Conservation (phyloP, 805 yeast species). For the Zygosaccharomyces rouxii region DNA sequence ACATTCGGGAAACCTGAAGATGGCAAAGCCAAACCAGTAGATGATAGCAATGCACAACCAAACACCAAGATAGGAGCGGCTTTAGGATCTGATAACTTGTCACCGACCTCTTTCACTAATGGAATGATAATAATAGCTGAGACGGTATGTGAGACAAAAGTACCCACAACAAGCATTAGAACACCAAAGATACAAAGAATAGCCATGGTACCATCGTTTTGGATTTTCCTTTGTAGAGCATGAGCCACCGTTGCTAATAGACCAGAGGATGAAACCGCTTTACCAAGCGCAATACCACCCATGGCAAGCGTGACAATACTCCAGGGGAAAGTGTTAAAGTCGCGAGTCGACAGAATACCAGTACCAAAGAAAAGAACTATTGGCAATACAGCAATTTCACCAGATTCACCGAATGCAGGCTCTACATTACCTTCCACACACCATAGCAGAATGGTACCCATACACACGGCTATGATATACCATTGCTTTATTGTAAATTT, state of each 20-base stretch:
- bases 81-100: slow-evolving; percentile 61
- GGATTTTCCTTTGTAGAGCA: slow-evolving; percentile 59
- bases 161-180: slow-evolving; percentile 78
- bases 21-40: slow-evolving; percentile 96
- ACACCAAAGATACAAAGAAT: slow-evolving; percentile 79
- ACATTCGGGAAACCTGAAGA: slow-evolving; percentile 99
- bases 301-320: slow-evolving; percentile 90
- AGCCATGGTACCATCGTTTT: slow-evolving; percentile 58
- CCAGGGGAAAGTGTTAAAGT: slow-evolving; percentile 94
- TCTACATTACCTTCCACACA: slow-evolving; percentile 76
- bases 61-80: slow-evolving; percentile 48
- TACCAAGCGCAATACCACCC: slow-evolving; percentile 96
- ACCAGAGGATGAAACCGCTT: slow-evolving; percentile 90
- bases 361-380: slow-evolving; percentile 84
- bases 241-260: slow-evolving; percentile 72
- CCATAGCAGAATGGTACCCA: slow-evolving; percentile 79
- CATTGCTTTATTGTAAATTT: slow-evolving; percentile 67
- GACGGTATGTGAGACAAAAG: slow-evolving; percentile 94
- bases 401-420: slow-evolving; percentile 81
- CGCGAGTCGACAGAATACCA: slow-evolving; percentile 76
- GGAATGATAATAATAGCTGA: slow-evolving; percentile 93
- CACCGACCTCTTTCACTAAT: slow-evolving; percentile 82
- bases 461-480: slow-evolving; percentile 65
- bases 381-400: slow-evolving; percentile 84
- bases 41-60: slow-evolving; percentile 60